Base-by-base conservation (phyloP, 2,329 filamentous ascomycete genomes). In the Lecanicillium sp. region DNA sequence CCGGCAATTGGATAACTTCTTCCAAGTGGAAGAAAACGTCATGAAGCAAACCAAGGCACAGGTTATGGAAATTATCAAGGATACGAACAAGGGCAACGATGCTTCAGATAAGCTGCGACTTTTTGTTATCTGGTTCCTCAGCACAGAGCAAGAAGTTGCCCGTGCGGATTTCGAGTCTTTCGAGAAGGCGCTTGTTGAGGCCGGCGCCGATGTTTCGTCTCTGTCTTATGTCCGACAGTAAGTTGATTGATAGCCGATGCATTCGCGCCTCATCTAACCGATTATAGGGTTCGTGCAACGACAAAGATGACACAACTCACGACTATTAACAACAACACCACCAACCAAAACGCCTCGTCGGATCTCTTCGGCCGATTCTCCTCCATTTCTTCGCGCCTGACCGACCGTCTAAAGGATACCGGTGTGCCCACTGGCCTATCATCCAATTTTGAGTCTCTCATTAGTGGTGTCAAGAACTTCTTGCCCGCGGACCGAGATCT, bases 281-380 rank as follows among this genome's bases (percentile, higher is more conserved):
- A 27, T 23, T 41, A 36, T 60, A 82, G 87, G 64, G 88, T 97
- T 44, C 89, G 91, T 51, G 88, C 94, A 55, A 90, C 95, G 43
- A 97, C 91, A 5, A 89, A 93, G 54, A 96, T 97, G 89, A 97
- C 91, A 12, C 95, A 97, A 80, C 86, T 98, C 65, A 88, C 90
- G 4, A 94, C 90, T 1, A 84, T 90, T 53, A 93, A 91, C 54
- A 84, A 84, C 24, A 83, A 87, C 12, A 32, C n/a, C n/a, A 75
- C 85, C 51, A 73, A 78, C 15, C 77, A 84, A 57, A 79, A 81
- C 55, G 62, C 63, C 65, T 82, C 87, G 3, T 83, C 79, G 5
- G 88, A 95, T 58, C 77, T 98, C 14, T 96, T 98, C 71, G 86
- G 89, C 17, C 90, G 90, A 40, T 95, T 98, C 71, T 93, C 86